Evolutionary conservation across 75 land plant species (phyloP).

Genomic region (Gnetum montanum): DNA sequence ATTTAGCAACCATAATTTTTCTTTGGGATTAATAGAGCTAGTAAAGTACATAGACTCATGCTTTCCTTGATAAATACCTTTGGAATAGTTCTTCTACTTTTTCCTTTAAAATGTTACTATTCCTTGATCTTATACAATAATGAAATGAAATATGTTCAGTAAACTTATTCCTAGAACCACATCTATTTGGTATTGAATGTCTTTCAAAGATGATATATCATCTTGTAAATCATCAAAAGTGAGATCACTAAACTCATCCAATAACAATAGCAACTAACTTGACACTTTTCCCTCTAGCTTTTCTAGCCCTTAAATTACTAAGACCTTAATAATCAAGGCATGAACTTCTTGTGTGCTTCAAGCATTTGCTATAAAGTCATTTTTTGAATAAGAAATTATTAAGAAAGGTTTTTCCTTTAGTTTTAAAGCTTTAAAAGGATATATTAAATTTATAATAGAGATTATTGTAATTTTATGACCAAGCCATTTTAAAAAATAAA

Average conservation of each 20-base stretch:
- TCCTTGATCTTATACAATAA: not conserved
- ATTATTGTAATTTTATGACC: not conserved
- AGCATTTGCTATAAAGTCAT: not conserved
- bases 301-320: too few species aligned
- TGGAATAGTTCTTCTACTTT: not conserved
- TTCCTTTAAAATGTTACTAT: not conserved
- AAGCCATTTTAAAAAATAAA: too few species aligned
- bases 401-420: not conserved
- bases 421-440: not conserved
- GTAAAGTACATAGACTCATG: not conserved
- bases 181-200: not conserved
- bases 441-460: too few species aligned
- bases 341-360: too few species aligned
- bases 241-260: not conserved
- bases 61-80: not conserved
- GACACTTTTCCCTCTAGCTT: too few species aligned
- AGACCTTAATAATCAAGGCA: too few species aligned
- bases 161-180: not conserved
- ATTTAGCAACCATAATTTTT: not conserved
- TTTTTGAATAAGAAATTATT: not conserved
- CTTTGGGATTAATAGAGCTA: not conserved
- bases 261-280: too few species aligned
- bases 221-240: not conserved
- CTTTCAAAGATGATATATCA: not conserved
- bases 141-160: not conserved